Base-by-base conservation (phyloP, 2,329 filamentous ascomycete genomes). In the Sphaerulina vaccinii region DNA sequence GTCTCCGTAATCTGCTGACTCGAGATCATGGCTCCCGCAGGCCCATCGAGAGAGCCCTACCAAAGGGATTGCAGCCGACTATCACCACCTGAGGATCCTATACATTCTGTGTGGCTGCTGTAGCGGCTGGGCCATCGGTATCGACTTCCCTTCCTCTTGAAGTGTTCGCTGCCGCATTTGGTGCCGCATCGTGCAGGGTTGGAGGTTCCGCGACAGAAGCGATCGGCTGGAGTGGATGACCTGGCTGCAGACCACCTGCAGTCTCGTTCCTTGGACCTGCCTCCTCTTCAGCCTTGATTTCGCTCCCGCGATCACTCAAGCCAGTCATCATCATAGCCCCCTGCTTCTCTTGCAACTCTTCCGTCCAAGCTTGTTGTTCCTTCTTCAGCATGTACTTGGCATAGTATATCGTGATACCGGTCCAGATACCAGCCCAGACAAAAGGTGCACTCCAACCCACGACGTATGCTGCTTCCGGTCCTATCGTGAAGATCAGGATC, bases 361-460 rank as follows among this genome's bases (percentile, higher is more conserved):
- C 64, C 3, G 60, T 60, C 70, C 70, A 73, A 2, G 61, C 60
- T 35, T 55, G 57, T 42, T 65, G 57, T 59, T 73, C 70, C 21
- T 66, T 52, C 49, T 55, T 64, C 37, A 72, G 52, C 50, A 61
- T 66, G 39, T 53, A 65, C 59, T 74, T 67, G 15, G 77, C 75
- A 65, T 74, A 79, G 22, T 63, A 65, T 39, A 72, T 72, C 2
- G 75, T 79, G n/a, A 70, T 62, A 41, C 67, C 57, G 1, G 74
- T 68, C 75, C 74, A 77, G 6, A 77, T 48, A 18, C 68, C 75
- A 1, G 73, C 76, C 75, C 75, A 79, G 9, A 75, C 59, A 65
- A 78, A 79, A 10, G 76, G 76, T 3, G 74, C 62, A 4, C 71
- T 66, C 76, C 76, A 79, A 18, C 76, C 76, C 40, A 78, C 72